phyloP scores from a whole-genome alignment of 176 grass and related monocot genomes.

The Dactylis glomerata region DNA sequence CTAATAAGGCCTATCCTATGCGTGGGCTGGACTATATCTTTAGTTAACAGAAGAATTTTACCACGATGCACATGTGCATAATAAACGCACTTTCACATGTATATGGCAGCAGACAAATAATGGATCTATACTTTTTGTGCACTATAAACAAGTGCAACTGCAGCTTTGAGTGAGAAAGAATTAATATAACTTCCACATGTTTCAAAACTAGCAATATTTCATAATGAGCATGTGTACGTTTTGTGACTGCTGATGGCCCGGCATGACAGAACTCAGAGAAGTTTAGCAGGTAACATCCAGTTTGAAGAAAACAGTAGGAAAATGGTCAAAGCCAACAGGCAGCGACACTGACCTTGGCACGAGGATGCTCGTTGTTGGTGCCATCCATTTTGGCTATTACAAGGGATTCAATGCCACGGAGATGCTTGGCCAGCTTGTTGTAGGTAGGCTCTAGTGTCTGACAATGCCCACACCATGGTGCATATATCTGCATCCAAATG shows the following conservation, averaged over 20 bases:
- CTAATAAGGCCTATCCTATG: no score
- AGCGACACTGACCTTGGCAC: constrained; percentile 58
- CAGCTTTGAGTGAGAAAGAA: neutral
- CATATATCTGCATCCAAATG: constrained; percentile 62
- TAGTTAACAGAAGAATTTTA: neutral
- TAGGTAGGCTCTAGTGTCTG: constrained; percentile 82
- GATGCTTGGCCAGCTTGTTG: constrained; percentile 74
- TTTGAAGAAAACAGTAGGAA: constrained; percentile 5
- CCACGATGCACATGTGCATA: neutral
- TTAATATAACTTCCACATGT: no score
- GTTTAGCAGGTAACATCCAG: neutral
- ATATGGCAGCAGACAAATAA: neutral
- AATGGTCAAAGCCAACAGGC: constrained; percentile 3
- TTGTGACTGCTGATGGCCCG: neutral
- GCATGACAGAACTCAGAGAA: neutral
- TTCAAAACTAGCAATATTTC: no score
- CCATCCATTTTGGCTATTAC: constrained; percentile 97
- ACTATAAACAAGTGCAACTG: neutral
- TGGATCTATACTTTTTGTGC: neutral
- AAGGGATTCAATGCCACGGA: constrained; percentile 69
- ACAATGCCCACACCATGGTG: constrained; percentile 98
- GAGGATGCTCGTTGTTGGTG: constrained; percentile 77
- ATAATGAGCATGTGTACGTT: neutral
- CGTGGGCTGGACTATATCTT: neutral
- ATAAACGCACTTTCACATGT: neutral